Evolutionary conservation across 495 filamentous ascomycete genomes (phyloP).

Genomic region (Bathelium albidoporum): DNA sequence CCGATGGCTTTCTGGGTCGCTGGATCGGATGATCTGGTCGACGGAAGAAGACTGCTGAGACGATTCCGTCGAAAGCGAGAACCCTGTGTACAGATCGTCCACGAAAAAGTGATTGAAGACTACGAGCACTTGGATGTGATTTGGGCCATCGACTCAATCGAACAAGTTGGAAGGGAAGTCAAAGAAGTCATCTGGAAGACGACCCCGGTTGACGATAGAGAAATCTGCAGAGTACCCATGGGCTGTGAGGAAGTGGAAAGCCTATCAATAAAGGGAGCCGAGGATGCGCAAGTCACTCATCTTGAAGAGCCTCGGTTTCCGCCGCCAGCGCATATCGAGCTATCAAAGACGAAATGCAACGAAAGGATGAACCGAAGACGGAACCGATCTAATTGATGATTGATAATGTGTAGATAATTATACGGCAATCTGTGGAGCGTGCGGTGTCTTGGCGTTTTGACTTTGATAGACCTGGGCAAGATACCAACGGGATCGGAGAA

Average conservation of each 20-base stretch:
- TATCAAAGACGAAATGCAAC: background rate
- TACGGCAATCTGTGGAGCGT: background rate
- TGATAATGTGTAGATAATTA: background rate
- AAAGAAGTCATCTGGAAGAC: conserved; percentile 76
- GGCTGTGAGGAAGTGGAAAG: conserved; percentile 44
- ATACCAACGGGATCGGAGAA: background rate
- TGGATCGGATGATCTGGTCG: conserved; percentile 73
- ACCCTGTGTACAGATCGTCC: conserved; percentile 70
- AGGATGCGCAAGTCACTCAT: background rate
- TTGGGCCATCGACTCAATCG: conserved; percentile 85
- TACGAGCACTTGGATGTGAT: conserved; percentile 95
- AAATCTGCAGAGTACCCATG: conserved; percentile 49
- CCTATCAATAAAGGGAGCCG: too few relatives aligned
- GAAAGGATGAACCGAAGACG: background rate
- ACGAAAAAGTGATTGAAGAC: conserved; percentile 72
- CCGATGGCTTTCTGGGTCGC: conserved; percentile 86
- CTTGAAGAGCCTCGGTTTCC: background rate
- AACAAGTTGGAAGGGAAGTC: conserved; percentile 75
- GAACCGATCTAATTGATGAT: background rate
- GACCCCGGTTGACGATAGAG: conserved; percentile 43
- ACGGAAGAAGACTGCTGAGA: conserved; percentile 62
- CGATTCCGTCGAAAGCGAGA: conserved; percentile 71
- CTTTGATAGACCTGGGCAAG: background rate
- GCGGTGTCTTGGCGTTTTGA: background rate
- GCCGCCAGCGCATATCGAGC: background rate